Base-by-base conservation (phyloP, 495 filamentous ascomycete species). In the Neurospora tetraspora region DNA sequence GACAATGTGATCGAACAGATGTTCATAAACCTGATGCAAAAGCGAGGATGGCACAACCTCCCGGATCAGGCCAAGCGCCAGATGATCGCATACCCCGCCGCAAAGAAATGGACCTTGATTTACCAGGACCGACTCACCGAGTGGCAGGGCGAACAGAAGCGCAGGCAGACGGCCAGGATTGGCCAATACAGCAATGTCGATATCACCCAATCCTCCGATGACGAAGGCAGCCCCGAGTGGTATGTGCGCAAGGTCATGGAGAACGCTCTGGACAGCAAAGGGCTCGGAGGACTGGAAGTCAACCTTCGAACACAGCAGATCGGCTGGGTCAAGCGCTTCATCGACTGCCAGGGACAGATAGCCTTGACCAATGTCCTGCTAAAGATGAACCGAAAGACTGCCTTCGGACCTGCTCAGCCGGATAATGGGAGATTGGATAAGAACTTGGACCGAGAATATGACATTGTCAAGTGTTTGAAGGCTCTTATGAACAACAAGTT, bases 401-500 rank as follows among this genome's bases (percentile, higher is more conserved):
- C 88, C 18, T 86, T 91, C 74, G 94, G 94, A 8, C 91, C 91
- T 20, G 89, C 89, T 38, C 53, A 65, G 27, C 88, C 90, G 7
- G 86, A 89, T 12, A 87, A 90, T 27, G 83, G 82, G 18, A 90
- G 88, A n/a, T 88, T 85, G 73, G 93, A 97, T 74, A 94, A 93
- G 80, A 93, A 97, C 77, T 83, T 97, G 69, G 96, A 99, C 76
- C 90, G 91, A 70, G 96, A 99, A 83, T 98, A 98, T 81, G 96
- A 98, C 78, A 97, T 99, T 76, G 89, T 96, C 73, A 99, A 99
- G 83, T 98, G 96, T 82, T 81, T 99, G 69, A 99, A 98, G 82
- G 93, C 94, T 68, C 81, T 98, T 68, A 96, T 98, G 91, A 99
- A 99, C 87, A 99, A 97, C 86, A 97, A 97, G 78, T 98, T 95